A percentile compares a stretch with the other conserved stretches of the same genome.
These are phyloP conservation scores for Fusarium mangiferae DNA, from an alignment of 2,329 filamentous ascomycete genomes.

Conservation along the genomic window DNA sequence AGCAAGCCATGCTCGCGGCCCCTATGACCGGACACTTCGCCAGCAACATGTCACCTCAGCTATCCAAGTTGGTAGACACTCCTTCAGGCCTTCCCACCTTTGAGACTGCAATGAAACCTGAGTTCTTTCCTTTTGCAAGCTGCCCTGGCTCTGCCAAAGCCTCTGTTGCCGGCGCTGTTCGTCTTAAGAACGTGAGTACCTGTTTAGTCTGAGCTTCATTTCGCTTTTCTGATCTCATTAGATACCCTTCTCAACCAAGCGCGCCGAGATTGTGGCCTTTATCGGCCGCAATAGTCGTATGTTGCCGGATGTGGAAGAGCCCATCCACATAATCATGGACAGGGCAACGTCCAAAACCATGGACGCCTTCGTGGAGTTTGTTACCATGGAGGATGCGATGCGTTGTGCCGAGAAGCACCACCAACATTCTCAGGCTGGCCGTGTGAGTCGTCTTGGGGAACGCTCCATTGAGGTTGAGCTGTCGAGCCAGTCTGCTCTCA, in stretches of 20 bases:
- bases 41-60: slow-evolving; percentile 49
- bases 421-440: slow-evolving; percentile 50
- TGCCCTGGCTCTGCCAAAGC: slow-evolving; percentile 46
- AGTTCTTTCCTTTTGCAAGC: slow-evolving; percentile 61
- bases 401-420: slow-evolving; percentile 62
- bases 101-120: slow-evolving; percentile 49
- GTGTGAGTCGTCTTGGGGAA: slow-evolving; percentile 63
- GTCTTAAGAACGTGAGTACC: slow-evolving; percentile 61
- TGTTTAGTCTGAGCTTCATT: not conserved
- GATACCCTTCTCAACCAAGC: slow-evolving; percentile 66
- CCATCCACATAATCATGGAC: slow-evolving; percentile 73
- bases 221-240: slow-evolving; percentile 43
- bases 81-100: slow-evolving; percentile 49
- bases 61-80: slow-evolving; percentile 52
- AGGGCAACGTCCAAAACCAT: slow-evolving; percentile 70
- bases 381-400: slow-evolving; percentile 62
- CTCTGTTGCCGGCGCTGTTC: slow-evolving; percentile 56
- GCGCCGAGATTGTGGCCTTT: slow-evolving; percentile 67
- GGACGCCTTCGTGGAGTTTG: slow-evolving; percentile 70
- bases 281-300: slow-evolving; percentile 67
- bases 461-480: slow-evolving; percentile 67
- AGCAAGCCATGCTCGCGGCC: slow-evolving; percentile 25
- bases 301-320: slow-evolving; percentile 63
- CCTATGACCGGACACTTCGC: slow-evolving; percentile 23
- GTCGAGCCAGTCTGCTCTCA: slow-evolving; percentile 65